Conservation (phyloP, 768 basidiomycete species). For the Kondoa subrosea region DNA sequence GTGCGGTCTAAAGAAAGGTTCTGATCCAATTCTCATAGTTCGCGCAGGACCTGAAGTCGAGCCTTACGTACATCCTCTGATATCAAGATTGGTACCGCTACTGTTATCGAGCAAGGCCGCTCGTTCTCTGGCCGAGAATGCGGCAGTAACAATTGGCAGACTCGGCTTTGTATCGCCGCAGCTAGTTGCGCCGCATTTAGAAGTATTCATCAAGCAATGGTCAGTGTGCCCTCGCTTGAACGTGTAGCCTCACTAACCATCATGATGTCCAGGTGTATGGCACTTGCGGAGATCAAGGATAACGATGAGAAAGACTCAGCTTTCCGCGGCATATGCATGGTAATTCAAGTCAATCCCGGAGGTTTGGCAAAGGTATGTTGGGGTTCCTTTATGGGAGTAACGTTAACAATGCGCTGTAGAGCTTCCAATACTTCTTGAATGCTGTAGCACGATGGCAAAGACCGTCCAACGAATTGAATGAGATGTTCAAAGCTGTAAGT, state of each 20-base stretch:
- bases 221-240: slow-evolving; percentile 15
- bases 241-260: background rate
- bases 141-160: slow-evolving; percentile 92
- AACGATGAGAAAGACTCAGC: slow-evolving; percentile 99
- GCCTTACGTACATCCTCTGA: slow-evolving; percentile 75
- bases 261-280: background rate
- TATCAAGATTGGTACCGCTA: slow-evolving; percentile 78
- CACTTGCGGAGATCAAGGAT: slow-evolving; percentile 92
- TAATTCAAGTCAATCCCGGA: slow-evolving; percentile 82
- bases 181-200: slow-evolving; percentile 71
- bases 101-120: slow-evolving; percentile 82
- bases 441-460: slow-evolving; percentile 88
- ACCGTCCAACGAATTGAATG: slow-evolving; percentile 76
- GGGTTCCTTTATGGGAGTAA: background rate
- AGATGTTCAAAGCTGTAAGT: slow-evolving; percentile 63
- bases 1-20: slow-evolving; percentile 34
- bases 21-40: slow-evolving; percentile 1
- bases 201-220: slow-evolving; percentile 87
- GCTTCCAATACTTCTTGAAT: slow-evolving; percentile 93
- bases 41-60: slow-evolving; percentile 68
- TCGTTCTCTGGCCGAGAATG: slow-evolving; percentile 87
- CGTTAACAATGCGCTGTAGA: slow-evolving; percentile 38
- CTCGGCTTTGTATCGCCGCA: slow-evolving; percentile 83
- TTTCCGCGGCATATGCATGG: slow-evolving; percentile 88
- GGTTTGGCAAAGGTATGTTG: slow-evolving; percentile 71